Conservation (phyloP, 2,329 filamentous ascomycete species). For the Xylariaceae sp. region DNA sequence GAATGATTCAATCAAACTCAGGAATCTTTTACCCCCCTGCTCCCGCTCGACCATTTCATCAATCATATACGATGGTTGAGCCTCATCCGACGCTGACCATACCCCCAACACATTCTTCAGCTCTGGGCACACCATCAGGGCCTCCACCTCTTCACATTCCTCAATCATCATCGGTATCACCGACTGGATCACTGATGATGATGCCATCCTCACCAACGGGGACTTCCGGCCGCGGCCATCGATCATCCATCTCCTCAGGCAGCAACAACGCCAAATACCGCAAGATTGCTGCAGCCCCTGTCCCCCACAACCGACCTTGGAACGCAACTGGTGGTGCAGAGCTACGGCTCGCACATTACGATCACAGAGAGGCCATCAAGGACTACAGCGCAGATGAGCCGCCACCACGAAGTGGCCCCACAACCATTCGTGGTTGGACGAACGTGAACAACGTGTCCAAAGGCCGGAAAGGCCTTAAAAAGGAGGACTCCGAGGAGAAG, state of each 20-base stretch:
- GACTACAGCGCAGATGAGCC: constrained; percentile 54
- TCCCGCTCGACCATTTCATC: constrained; percentile 34
- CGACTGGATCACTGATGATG: constrained; percentile 23
- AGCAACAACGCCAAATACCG: constrained; percentile 43
- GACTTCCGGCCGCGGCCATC: constrained; percentile 26
- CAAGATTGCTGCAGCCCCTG: constrained; percentile 56
- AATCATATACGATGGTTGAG: constrained; percentile 33
- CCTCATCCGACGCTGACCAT: constrained; percentile 23
- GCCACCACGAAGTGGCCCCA: constrained; percentile 52
- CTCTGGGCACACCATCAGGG: too few relatives aligned
- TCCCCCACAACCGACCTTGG: constrained; percentile 47
- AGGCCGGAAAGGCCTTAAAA: constrained; percentile 27
- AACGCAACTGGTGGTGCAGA: constrained; percentile 46
- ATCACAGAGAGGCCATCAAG: constrained; percentile 53
- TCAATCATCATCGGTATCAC: constrained; percentile 23
- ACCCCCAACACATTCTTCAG: too few relatives aligned
- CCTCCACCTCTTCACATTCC: constrained; percentile 23
- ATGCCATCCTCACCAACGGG: constrained; percentile 26
- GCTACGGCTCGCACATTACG: constrained; percentile 56
- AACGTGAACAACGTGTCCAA: constrained; percentile 43
- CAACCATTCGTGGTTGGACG: constrained; percentile 52
- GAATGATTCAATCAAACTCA: constrained; percentile 32
- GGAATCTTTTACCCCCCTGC: constrained; percentile 35
- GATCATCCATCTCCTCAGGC: constrained; percentile 31
- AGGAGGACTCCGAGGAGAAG: constrained; percentile 31